These are phyloP conservation scores for Solanum medicagineum DNA, from an alignment of 257 asterid genomes.

Conservation along the genomic window DNA sequence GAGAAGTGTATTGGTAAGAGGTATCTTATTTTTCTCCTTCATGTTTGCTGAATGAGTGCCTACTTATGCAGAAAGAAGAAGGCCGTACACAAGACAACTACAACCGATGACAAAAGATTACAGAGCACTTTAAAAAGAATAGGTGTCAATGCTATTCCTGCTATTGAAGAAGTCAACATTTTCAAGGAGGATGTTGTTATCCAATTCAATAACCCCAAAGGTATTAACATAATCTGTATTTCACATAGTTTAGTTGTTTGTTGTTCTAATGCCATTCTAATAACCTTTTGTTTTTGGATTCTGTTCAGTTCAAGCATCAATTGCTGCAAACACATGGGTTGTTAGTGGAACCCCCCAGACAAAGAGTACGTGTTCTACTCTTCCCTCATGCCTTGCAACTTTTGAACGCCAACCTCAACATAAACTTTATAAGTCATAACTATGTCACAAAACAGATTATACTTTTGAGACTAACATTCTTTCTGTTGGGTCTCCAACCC, in stretches of 20 bases:
- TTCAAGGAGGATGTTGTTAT: constrained; percentile 67
- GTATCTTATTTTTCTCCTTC: not conserved
- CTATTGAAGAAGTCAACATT: constrained; percentile 64
- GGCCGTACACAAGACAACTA: constrained; percentile 67
- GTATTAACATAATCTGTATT: constrained; percentile 2
- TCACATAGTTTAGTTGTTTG: not conserved
- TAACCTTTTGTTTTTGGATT: not conserved
- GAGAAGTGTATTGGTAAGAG: not conserved
- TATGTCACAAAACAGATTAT: not conserved
- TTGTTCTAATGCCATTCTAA: not conserved
- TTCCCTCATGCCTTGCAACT: not conserved
- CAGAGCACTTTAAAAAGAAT: constrained; percentile 69
- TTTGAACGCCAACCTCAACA: not conserved
- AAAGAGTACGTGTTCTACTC: constrained; percentile 35
- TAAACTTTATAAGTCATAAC: not conserved
- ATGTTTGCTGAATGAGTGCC: not conserved
- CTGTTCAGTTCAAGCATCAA: constrained; percentile 55
- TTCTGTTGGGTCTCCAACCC: not conserved
- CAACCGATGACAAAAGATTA: constrained; percentile 63
- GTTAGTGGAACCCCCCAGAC: constrained; percentile 70
- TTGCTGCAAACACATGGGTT: constrained; percentile 73
- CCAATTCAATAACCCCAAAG: constrained; percentile 58
- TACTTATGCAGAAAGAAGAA: constrained; percentile 49
- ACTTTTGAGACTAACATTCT: not conserved
- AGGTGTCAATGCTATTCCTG: constrained; percentile 62